Evolutionary conservation across 306 rosid genomes (phyloP), one percentile per base, ranked within the genome.

Genomic region (Arachis hypogaea): DNA sequence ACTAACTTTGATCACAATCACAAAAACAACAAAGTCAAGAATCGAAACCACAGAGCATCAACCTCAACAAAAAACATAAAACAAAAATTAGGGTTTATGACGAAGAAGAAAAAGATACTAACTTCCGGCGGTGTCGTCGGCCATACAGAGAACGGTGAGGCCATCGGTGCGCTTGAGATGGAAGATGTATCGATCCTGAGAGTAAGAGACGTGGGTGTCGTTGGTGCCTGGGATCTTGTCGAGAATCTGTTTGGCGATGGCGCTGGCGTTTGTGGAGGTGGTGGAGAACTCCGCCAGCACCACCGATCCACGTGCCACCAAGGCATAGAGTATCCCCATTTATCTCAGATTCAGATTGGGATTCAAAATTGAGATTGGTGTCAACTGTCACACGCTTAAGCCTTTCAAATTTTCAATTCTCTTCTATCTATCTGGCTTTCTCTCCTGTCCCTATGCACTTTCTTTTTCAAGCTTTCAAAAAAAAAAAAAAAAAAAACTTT

Each of bases 81-180:
- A 14, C 14, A 52, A 52, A 4, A 52, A 40, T 45, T 49, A 11
- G 38, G 38, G 38, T 46, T 10, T 46, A 7, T 46, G 51, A 6
- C 16, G 56, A 16, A 16, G 6, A 5, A 36, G 33, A 41, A 22
- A 11, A 51, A 42, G 28, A 7, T n/a, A 75, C 92, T 60, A 51
- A 93, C 98, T 78, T 64, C 98, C 99, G 69, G 92, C 92, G 69
- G 84, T 75, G 43, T 95, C 99, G 72, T 95, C 98, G 73, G 99
- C 98, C 96, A 95, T 90, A 76, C 99, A 95, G 80, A 95, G 98
- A 69, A 92, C 97, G 77, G 99, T 90, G 76, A 95, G 99, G 52
- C 97, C 99, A 30, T 95, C 99, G 84, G 99, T 92, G 72, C 99
- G 94, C 72, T 90, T 92, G 33, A 92, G 89, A 76, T 95, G 99